These are phyloP conservation scores for Fusarium concolor DNA, from an alignment of 2,329 filamentous ascomycete species.

Conservation along the genomic window DNA sequence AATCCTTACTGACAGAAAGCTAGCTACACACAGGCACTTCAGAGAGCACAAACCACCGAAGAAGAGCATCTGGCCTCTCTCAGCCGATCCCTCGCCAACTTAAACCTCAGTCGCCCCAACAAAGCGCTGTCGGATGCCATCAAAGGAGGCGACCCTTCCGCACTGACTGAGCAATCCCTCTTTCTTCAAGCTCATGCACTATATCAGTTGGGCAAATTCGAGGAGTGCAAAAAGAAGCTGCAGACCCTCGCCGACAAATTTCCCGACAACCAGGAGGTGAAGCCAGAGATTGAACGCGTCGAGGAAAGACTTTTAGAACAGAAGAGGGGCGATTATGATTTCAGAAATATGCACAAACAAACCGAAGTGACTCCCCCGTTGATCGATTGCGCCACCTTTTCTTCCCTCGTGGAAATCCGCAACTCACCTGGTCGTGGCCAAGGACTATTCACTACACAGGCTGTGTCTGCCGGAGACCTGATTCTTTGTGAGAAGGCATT, in stretches of 20 bases:
- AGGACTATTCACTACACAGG: slow-evolving; percentile 63
- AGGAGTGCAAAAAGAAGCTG: slow-evolving; percentile 52
- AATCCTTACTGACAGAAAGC: neutral
- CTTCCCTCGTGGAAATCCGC: slow-evolving; percentile 55
- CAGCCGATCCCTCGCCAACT: slow-evolving; percentile 52
- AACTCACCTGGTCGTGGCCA: slow-evolving; percentile 56
- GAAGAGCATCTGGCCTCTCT: slow-evolving; percentile 51
- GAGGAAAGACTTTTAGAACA: slow-evolving; percentile 53
- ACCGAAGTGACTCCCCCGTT: slow-evolving; percentile 52
- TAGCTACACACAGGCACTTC: slow-evolving; percentile 15
- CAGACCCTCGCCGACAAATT: slow-evolving; percentile 47
- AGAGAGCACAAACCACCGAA: slow-evolving; percentile 29
- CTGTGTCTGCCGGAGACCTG: slow-evolving; percentile 62
- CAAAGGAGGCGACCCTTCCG: slow-evolving; percentile 13
- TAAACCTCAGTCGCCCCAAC: slow-evolving; percentile 46
- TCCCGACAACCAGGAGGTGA: slow-evolving; percentile 51
- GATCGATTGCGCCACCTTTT: slow-evolving; percentile 62
- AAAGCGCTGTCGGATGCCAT: slow-evolving; percentile 49
- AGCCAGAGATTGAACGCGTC: slow-evolving; percentile 47
- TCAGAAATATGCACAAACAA: slow-evolving; percentile 52
- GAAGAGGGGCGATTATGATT: slow-evolving; percentile 55
- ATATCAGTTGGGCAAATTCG: slow-evolving; percentile 56
- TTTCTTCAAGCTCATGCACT: slow-evolving; percentile 59
- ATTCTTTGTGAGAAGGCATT: slow-evolving; percentile 69
- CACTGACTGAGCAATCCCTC: slow-evolving; percentile 56